Evolutionary conservation across 306 rosid species (phyloP), one percentile per base, ranked within the genome.

Genomic region (Quercus engelmannii): DNA sequence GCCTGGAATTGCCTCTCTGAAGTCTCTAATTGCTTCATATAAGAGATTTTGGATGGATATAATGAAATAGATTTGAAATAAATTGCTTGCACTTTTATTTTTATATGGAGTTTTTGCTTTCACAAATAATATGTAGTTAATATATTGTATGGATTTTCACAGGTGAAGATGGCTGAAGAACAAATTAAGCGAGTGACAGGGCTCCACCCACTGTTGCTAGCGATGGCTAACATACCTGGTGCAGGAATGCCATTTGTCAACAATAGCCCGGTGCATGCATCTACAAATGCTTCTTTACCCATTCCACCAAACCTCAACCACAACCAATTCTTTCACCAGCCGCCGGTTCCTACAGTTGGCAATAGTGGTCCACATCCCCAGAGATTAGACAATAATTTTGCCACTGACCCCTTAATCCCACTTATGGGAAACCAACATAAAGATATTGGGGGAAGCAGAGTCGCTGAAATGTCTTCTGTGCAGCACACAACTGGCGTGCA

Each of bases 141-240:
- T 49, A 10, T 54, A 25, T n/a, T 12, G 9, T 55, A 73, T 73
- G 61, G n/a, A 46, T 51, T 9, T 51, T 78, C 72, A 33, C 81
- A 88, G 92, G 92, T 88, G 80, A 88, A 88, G 82, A 84, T 88
- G 92, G 86, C 86, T 14, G 92, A 88, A 79, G 92, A 88, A 81
- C 79, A 83, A 9, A 85, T 88, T 26, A 88, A 86, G 71, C 69
- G 88, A 80, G 86, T 84, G 76, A 88, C 90, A 57, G 89, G 89
- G 28, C 69, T 88, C 78, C 86, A 78, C 43, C 90, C 89, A 2
- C 79, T 88, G 38, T 81, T 79, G 80, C 83, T 79, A 25, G 88
- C 88, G 8, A 80, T 86, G 87, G 76, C 92, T 7, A 85, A 84
- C 35, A 54, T 71, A 28, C 75, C 86, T 41, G 58, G 62, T n/a